Evolutionary conservation across 352 stramenopile genomes (phyloP).

Genomic region (Phytophthora capsici): DNA sequence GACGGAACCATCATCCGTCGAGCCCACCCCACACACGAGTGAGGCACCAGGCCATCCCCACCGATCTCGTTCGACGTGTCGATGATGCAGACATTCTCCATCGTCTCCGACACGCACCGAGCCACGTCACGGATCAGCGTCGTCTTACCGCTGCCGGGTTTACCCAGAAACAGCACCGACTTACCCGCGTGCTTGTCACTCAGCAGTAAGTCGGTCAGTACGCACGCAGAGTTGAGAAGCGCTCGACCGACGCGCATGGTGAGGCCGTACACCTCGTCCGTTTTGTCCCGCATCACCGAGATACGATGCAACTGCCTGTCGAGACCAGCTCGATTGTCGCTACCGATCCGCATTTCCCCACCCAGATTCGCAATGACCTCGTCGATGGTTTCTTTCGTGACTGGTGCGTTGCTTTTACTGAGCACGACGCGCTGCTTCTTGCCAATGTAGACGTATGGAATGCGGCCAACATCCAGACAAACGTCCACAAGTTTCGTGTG

Average conservation of each 20-base stretch:
- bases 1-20: too few relatives aligned
- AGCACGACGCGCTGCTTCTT: slow-evolving; percentile 35
- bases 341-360: slow-evolving; percentile 57
- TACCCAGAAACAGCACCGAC: slow-evolving; percentile 71
- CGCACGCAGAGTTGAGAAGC: slow-evolving; percentile 59
- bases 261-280: slow-evolving; percentile 60
- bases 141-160: slow-evolving; percentile 60
- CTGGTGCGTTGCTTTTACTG: slow-evolving; percentile 25
- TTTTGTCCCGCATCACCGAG: slow-evolving; percentile 72
- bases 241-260: slow-evolving; percentile 81
- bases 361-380: slow-evolving; percentile 53
- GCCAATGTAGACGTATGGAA: slow-evolving; percentile 41
- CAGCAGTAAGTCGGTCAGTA: slow-evolving; percentile 76
- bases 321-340: slow-evolving; percentile 81
- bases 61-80: too few relatives aligned
- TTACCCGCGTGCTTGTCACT: slow-evolving; percentile 46
- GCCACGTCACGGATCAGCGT: slow-evolving; percentile 85
- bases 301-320: slow-evolving; percentile 82
- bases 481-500: slow-evolving; percentile 42
- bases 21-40: too few relatives aligned
- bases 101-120: slow-evolving; percentile 58
- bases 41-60: too few relatives aligned
- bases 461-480: slow-evolving; percentile 42
- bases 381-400: slow-evolving; percentile 59
- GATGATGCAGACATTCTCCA: too few relatives aligned